phyloP scores from a whole-genome alignment of 805 yeast species.

The Starmerella stigmatis region DNA sequence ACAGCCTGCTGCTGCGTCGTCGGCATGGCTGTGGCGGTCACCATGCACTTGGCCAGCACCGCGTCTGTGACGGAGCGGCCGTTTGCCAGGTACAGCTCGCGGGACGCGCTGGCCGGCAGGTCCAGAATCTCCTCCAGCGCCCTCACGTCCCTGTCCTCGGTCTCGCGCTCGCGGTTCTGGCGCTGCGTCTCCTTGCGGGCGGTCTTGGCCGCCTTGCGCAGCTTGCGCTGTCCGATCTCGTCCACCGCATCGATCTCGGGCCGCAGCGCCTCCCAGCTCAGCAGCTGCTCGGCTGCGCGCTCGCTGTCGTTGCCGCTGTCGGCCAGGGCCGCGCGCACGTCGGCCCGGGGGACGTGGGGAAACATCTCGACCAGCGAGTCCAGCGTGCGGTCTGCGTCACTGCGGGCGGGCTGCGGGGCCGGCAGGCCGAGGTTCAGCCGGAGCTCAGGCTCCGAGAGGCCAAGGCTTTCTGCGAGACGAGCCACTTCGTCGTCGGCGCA shows the following conservation, averaged over 20 bases:
- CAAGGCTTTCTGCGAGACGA: background rate
- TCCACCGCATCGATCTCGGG: conserved; percentile 1
- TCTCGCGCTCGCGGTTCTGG: background rate
- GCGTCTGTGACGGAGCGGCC: conserved; percentile 7
- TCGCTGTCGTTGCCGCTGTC: conserved; percentile 7
- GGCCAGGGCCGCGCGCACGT: background rate
- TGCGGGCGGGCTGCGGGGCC: background rate
- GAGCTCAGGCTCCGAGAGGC: conserved; percentile 1
- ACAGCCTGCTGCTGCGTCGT: background rate
- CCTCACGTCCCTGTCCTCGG: conserved; percentile 8
- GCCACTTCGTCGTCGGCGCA: too few species aligned
- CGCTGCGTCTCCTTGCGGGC: conserved; percentile 4
- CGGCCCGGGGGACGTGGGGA: conserved; percentile 7
- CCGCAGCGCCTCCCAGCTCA: conserved; percentile 9
- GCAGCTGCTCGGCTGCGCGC: conserved; percentile 13
- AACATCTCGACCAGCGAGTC: conserved; percentile 13
- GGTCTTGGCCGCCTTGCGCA: conserved; percentile 1
- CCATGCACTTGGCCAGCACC: conserved; percentile 4
- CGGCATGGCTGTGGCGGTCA: background rate
- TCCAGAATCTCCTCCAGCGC: background rate
- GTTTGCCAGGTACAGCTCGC: conserved; percentile 12
- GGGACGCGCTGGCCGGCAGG: conserved; percentile 5
- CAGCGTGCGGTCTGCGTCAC: background rate
- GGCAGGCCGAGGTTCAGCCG: background rate
- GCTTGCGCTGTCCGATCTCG: background rate